phyloP scores from a whole-genome alignment of 176 grass and related monocot genomes.

The Zea mays region Zm-B73-REFERENCE-NAM-5.0 NC_050098.1:181307501-181308000 shows the following conservation, averaged over 20 bases:
- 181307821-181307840: not conserved
- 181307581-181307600: conserved; percentile 2
- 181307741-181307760: not conserved
- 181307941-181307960: not conserved
- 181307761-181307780: not conserved
- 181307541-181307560: not conserved
- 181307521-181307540: not conserved
- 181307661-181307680: not conserved
- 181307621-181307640: not conserved
- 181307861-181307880: not conserved
- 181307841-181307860: not conserved
- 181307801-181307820: not conserved
- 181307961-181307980: not conserved
- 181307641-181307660: conserved; percentile 7
- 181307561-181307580: not conserved
- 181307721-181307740: not conserved
- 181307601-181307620: not conserved
- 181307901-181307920: not conserved
- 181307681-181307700: not conserved
- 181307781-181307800: not conserved
- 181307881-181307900: not conserved
- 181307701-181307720: not conserved
- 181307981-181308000: not conserved
- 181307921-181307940: not conserved
- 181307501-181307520: not conserved